These are phyloP conservation scores for Fusarium robinianum DNA, from an alignment of 2,329 filamentous ascomycete species.

Conservation along the genomic window DNA sequence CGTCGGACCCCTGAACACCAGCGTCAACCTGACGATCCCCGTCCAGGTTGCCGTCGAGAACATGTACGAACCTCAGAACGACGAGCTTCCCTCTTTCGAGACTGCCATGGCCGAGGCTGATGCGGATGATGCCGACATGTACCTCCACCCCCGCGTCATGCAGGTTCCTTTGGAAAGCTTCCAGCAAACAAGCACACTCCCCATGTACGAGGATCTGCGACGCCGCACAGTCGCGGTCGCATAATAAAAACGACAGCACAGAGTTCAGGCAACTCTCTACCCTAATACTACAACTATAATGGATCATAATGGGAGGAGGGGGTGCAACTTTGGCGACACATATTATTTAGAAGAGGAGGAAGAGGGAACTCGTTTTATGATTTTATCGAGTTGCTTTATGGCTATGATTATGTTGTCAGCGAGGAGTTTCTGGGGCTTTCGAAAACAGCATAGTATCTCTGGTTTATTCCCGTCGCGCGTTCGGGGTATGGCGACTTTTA, in stretches of 20 bases:
- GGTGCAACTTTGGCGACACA: conserved; percentile 24
- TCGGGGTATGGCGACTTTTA: conserved; percentile 19
- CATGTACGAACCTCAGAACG: conserved; percentile 38
- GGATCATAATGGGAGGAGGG: conserved; percentile 27
- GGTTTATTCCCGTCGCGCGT: conserved; percentile 9
- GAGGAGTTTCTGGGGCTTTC: conserved; percentile 33
- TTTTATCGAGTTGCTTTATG: no score
- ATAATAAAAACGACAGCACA: conserved; percentile 10
- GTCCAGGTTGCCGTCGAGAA: conserved; percentile 56
- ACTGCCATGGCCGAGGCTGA: conserved; percentile 48
- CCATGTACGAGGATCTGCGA: conserved; percentile 45
- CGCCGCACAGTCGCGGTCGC: conserved; percentile 35
- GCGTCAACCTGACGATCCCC: conserved; percentile 52
- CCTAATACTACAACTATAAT: conserved; percentile 19
- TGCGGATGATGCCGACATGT: conserved; percentile 50
- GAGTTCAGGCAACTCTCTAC: background rate
- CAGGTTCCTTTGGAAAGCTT: conserved; percentile 41
- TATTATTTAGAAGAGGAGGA: conserved; percentile 17
- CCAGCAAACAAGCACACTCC: conserved; percentile 43
- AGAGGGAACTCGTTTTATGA: conserved; percentile 24
- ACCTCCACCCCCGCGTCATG: conserved; percentile 48
- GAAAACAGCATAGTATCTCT: conserved; percentile 14
- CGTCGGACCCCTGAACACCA: conserved; percentile 48
- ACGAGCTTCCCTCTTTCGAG: conserved; percentile 56
- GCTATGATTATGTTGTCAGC: no score